Base-by-base conservation (phyloP, 306 rosid genomes). In the Cucurbita ficifolia region DNA sequence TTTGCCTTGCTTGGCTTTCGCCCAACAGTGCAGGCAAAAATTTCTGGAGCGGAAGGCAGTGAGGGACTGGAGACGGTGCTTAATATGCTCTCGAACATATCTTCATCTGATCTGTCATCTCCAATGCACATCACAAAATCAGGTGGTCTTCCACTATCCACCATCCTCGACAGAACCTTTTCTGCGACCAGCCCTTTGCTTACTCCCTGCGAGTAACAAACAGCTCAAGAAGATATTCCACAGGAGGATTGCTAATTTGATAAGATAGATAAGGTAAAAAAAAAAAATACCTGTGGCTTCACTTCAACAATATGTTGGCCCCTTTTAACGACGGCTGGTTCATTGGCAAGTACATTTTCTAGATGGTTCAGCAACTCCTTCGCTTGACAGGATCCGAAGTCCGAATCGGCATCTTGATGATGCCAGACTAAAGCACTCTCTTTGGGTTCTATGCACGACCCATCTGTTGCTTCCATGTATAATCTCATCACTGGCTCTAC, bases 51-150 rank as follows among this genome's bases (percentile, higher is more conserved):
- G 17, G 65, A 58, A 17, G 73, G 73, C 39, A 75, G 46, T 9
- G 51, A 48, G 3, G 78, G 60, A 51, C 73, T 63, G 38, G 78
- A 75, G 73, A 75, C 51, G 0, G 73, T 48, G 52, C 72, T 75
- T 63, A 63, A 58, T 75, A 75, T 59, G 72, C 73, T 75, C 73
- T 75, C 78, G 9, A 75, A 75, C 78, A 75, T 75, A 40, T 75
- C 78, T 75, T 75, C 78, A 40, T 75, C 78, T 62, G 78, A 75
- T 75, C 72, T 62, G 51, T 75, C 78, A 63, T 75, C 78, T 63
- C 78, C 78, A 49, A 75, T 51, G 55, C 78, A 75, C 78, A 75
- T 75, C 5, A 75, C 78, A 10, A 75, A 75, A 75, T 75, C 78
- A 6, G 78, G 78, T 48, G 78, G 72, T 10, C 46, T 61, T 49